Evolutionary conservation across 768 basidiomycete species (phyloP).

Genomic region (Phanerochaete carnosa): DNA sequence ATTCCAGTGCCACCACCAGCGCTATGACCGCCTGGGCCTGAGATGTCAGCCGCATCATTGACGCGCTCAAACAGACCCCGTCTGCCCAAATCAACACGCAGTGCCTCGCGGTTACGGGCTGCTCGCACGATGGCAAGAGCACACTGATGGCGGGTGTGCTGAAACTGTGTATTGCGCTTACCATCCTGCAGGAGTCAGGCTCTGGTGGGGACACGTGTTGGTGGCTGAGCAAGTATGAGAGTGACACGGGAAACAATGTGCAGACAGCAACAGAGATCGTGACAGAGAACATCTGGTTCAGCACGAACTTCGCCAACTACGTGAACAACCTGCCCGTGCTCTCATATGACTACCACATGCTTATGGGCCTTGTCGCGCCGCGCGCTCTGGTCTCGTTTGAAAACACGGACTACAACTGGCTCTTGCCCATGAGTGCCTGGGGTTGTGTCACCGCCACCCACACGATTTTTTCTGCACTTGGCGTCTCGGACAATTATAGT

Average conservation of each 20-base stretch:
- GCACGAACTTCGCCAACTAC: conserved; percentile 43
- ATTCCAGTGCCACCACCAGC: conserved; percentile 39
- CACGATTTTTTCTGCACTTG: conserved; percentile 48
- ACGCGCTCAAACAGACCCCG: conserved; percentile 51
- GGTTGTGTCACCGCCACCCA: conserved; percentile 50
- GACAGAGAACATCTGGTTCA: conserved; percentile 62
- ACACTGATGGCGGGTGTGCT: conserved; percentile 57
- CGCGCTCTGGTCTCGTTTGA: conserved; percentile 50
- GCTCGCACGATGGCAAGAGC: conserved; percentile 60
- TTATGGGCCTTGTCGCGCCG: conserved; percentile 53
- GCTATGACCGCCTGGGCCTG: conserved; percentile 65
- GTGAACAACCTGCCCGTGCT: conserved; percentile 42
- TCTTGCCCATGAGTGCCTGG: conserved; percentile 46
- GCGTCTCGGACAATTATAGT: conserved; percentile 44
- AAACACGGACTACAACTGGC: conserved; percentile 55
- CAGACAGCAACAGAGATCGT: conserved; percentile 60
- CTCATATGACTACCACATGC: conserved; percentile 57
- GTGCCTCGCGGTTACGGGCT: conserved; percentile 52
- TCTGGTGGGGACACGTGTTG: conserved; percentile 57
- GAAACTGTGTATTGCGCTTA: conserved; percentile 54
- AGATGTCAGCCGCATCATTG: conserved; percentile 59
- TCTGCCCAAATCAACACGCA: conserved; percentile 43
- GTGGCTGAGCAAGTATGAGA: conserved; percentile 51
- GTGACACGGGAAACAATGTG: conserved; percentile 37
- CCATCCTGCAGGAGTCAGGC: conserved; percentile 61